Evolutionary conservation across 306 rosid genomes (phyloP).

Genomic region (Oxytropis ochrocephala): DNA sequence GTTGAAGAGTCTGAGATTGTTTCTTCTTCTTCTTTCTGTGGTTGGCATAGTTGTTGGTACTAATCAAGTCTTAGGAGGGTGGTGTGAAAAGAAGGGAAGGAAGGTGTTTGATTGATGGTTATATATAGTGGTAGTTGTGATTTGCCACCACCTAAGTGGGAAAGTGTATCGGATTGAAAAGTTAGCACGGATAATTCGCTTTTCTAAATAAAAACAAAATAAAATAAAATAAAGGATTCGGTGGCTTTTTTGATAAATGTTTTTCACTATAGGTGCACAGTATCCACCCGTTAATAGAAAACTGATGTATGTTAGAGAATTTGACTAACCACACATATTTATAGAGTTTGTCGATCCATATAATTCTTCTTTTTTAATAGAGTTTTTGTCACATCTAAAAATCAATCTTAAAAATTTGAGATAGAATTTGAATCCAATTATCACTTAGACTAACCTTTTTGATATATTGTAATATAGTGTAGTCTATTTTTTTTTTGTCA

Average conservation of each 20-base stretch:
- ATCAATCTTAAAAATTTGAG: too few species aligned
- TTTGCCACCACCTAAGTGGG: background rate
- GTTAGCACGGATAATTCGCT: background rate
- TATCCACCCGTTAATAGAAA: too few species aligned
- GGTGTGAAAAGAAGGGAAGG: background rate
- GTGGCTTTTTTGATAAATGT: background rate
- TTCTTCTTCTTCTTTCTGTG: constrained; percentile 11
- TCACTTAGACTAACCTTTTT: too few species aligned
- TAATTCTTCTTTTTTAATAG: too few species aligned
- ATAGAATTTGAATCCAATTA: too few species aligned
- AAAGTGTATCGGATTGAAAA: background rate
- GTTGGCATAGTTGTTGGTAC: constrained; percentile 30
- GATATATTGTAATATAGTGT: too few species aligned
- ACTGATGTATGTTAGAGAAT: too few species aligned
- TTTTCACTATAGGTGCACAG: too few species aligned
- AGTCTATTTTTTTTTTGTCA: too few species aligned
- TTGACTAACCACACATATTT: too few species aligned
- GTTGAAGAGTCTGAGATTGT: constrained; percentile 31
- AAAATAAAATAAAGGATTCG: background rate
- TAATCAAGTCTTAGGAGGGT: background rate
- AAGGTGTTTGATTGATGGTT: background rate
- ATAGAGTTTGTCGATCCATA: too few species aligned
- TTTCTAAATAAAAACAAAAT: background rate
- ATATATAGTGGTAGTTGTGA: background rate
- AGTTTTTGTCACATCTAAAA: too few species aligned